These are phyloP conservation scores for Lecanicillium sp. DNA, from an alignment of 2,329 filamentous ascomycete genomes.

Conservation along the genomic window DNA sequence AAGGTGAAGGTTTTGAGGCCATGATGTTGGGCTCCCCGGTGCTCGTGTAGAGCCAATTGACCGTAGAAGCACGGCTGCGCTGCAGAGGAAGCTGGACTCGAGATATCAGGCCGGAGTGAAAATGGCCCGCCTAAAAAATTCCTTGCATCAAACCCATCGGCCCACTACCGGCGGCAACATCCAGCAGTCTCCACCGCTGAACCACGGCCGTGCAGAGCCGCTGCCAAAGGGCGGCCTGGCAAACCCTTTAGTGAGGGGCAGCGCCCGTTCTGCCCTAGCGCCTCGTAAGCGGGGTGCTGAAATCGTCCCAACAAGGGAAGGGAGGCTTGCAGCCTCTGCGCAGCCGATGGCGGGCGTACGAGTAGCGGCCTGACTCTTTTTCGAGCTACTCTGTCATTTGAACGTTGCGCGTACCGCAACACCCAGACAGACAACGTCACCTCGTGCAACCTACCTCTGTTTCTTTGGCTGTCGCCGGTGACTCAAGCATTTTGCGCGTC, in stretches of 20 bases:
- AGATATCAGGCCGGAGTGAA: too few relatives aligned
- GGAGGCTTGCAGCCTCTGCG: constrained; percentile 1
- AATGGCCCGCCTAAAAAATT: too few relatives aligned
- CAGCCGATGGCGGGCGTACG: constrained; percentile 5
- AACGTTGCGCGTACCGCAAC: background rate
- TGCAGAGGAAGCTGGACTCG: too few relatives aligned
- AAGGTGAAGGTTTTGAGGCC: constrained; percentile 56
- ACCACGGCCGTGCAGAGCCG: too few relatives aligned
- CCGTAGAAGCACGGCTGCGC: too few relatives aligned
- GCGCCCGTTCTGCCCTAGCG: background rate
- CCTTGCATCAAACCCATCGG: too few relatives aligned
- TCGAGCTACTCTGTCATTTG: constrained; percentile 4
- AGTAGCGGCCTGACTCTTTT: constrained; percentile 4
- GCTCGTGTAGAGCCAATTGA: background rate
- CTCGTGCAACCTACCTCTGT: background rate
- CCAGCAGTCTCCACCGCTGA: too few relatives aligned
- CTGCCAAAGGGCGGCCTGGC: background rate
- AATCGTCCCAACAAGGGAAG: constrained; percentile 6
- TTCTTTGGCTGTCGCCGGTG: constrained; percentile 5
- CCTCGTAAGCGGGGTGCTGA: constrained; percentile 6
- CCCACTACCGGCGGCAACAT: too few relatives aligned
- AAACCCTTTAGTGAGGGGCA: constrained; percentile 5
- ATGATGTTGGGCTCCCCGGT: constrained; percentile 17
- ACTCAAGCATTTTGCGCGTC: constrained; percentile 1
- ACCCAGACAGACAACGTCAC: background rate